phyloP scores from a whole-genome alignment of 805 yeast genomes.

The Schizosaccharomyces cryophilus region DNA sequence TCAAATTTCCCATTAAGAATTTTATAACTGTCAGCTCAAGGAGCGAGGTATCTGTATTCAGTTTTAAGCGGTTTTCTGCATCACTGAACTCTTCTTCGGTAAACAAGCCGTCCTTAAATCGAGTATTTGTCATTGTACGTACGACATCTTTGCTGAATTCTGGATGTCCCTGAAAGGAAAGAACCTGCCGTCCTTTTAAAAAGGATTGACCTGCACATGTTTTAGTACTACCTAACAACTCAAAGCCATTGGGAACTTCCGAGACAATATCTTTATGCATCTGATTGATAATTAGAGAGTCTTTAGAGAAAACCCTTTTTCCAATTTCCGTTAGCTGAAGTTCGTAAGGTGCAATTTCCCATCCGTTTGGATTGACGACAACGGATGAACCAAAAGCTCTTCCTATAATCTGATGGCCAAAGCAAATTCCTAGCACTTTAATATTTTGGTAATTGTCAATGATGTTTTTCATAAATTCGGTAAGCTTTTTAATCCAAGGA shows the following conservation, averaged over 20 bases:
- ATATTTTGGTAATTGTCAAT: neutral
- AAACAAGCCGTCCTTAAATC: slow-evolving; percentile 11
- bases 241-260: slow-evolving; percentile 11
- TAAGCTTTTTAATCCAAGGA: slow-evolving; percentile 16
- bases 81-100: neutral
- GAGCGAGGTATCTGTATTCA: neutral
- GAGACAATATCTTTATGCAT: slow-evolving; percentile 36
- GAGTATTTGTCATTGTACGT: neutral
- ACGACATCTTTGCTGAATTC: slow-evolving; percentile 25
- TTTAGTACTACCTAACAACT: slow-evolving; percentile 28
- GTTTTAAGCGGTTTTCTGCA: neutral
- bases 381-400: slow-evolving; percentile 40
- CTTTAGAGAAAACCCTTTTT: slow-evolving; percentile 13
- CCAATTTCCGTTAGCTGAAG: slow-evolving; percentile 20
- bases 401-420: slow-evolving; percentile 65
- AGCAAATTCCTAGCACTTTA: slow-evolving; percentile 42
- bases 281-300: slow-evolving; percentile 22
- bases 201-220: slow-evolving; percentile 46
- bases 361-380: slow-evolving; percentile 32
- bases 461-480: slow-evolving; percentile 10
- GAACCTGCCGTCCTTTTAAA: slow-evolving; percentile 23
- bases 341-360: slow-evolving; percentile 45
- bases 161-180: slow-evolving; percentile 79
- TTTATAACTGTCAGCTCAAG: neutral
- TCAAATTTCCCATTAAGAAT: neutral